Evolutionary conservation across 2,329 filamentous ascomycete genomes (phyloP).

Genomic region (Fusarium drepaniforme): DNA sequence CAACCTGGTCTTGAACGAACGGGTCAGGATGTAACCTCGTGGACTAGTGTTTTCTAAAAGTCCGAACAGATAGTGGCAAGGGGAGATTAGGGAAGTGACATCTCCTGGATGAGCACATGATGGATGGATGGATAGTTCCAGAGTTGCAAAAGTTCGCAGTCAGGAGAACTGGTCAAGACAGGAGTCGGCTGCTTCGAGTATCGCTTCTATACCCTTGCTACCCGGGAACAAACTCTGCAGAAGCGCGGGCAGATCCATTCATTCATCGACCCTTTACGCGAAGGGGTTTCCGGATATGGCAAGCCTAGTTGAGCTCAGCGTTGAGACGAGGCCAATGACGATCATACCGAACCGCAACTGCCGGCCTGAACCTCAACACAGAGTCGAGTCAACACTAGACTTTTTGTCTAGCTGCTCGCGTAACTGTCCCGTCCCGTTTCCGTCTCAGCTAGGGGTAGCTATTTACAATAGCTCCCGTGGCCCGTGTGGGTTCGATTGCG

Average conservation of each 20-base stretch:
- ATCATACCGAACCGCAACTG: slow-evolving; percentile 16
- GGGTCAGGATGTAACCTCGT: slow-evolving; percentile 6
- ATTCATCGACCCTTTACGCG: background rate
- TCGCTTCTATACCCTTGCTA: slow-evolving; percentile 12
- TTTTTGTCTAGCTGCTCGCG: background rate
- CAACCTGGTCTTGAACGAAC: background rate
- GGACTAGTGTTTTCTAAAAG: background rate
- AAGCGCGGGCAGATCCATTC: background rate
- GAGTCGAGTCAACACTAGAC: background rate
- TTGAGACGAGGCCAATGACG: slow-evolving; percentile 7
- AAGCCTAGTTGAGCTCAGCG: background rate
- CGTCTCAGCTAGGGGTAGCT: slow-evolving; percentile 2
- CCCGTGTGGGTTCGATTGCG: slow-evolving; percentile 5
- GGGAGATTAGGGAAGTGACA: background rate
- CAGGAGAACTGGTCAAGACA: slow-evolving; percentile 9
- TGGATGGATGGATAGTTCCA: slow-evolving; percentile 8
- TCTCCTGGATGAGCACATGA: slow-evolving; percentile 6
- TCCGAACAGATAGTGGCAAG: slow-evolving; percentile 5
- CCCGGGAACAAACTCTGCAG: background rate
- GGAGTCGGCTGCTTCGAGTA: slow-evolving; percentile 15
- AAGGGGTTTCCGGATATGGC: background rate
- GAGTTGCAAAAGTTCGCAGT: background rate
- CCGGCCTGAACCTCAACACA: slow-evolving; percentile 3
- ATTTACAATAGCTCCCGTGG: background rate
- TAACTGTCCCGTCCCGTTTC: background rate